phyloP scores from a whole-genome alignment of 2,329 filamentous ascomycete genomes.

The Epichloe amarillans region DNA sequence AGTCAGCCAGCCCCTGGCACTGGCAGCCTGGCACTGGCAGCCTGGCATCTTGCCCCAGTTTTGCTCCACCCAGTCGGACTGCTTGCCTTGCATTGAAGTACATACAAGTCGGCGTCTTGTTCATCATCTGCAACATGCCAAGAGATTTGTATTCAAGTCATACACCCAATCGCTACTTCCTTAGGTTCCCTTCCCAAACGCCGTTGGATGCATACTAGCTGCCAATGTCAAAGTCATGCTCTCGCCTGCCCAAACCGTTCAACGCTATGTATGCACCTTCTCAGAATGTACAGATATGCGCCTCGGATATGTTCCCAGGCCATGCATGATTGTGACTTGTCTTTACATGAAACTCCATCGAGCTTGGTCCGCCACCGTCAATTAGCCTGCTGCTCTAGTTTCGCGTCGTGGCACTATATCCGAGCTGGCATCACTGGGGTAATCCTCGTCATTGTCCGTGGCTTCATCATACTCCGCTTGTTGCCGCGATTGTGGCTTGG shows the following conservation, averaged over 20 bases:
- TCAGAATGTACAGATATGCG: no score
- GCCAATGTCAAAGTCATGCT: background rate
- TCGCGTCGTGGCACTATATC: slow-evolving; percentile 3
- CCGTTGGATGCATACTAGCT: background rate
- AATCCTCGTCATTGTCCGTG: slow-evolving; percentile 13
- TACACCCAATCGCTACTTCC: background rate
- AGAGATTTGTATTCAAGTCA: background rate
- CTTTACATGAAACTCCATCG: background rate
- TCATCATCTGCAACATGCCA: background rate
- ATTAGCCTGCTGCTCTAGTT: background rate
- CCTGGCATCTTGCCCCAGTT: no score
- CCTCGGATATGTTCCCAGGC: no score
- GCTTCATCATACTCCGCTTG: slow-evolving; percentile 12
- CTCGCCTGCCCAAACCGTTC: background rate
- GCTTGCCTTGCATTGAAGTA: no score
- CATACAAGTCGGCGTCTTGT: background rate
- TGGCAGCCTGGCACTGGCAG: no score
- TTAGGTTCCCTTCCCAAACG: background rate
- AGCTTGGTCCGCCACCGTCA: background rate
- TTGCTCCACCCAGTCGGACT: no score
- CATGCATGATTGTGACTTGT: no score
- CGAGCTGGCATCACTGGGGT: slow-evolving; percentile 5
- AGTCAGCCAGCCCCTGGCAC: no score
- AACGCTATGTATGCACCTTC: background rate
- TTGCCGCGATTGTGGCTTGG: slow-evolving; percentile 2